Evolutionary conservation across 306 rosid species (phyloP), one percentile per base, ranked within the genome.

Genomic region (Bauhinia variegata): DNA sequence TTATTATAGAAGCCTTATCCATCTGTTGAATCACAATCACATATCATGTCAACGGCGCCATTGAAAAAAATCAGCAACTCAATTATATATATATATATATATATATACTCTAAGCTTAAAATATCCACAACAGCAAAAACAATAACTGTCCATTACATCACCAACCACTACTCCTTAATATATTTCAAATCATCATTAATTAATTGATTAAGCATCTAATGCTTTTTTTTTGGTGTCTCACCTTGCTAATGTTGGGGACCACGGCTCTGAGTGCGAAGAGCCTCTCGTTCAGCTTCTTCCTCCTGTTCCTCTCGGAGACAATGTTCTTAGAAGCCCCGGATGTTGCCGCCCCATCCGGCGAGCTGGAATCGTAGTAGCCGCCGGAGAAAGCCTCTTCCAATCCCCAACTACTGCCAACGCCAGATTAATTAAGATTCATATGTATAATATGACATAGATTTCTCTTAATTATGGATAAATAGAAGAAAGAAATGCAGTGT

Each of bases 191-290:
- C 33, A 67, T 39, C 14, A 23, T 23, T 23, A 23, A 23, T 23
- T 23, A 34, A 34, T 8, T 7, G 47, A 23, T 60, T 5, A 47
- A 54, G 44, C 59, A 63, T 33, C 10, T 23, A 23, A 7, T 41
- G 12, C 39, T 42, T 4, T 11, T 54, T 14, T 17, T 18, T 62
- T 44, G 56, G 28, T 54, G 42, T 15, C 12, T 57, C 41, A 87
- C 99, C 97, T 95, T 95, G 88, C 84, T 88, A 10, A 95, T 95
- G 51, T 95, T 91, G 12, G 99, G 99, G 60, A 95, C 99, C 74
- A 88, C 97, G 4, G 97, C 80, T 82, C 99, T 83, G 23, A 95
- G 97, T 3, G 97, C 95, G 15, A 91, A 91, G 7, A 95, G 91
- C 76, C 96, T 85, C 12, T 95, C 95, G 42, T 95, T 95, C 8